Evolutionary conservation across 306 rosid genomes (phyloP), one percentile per base, ranked within the genome.

Genomic region (Argentina anserina): DNA sequence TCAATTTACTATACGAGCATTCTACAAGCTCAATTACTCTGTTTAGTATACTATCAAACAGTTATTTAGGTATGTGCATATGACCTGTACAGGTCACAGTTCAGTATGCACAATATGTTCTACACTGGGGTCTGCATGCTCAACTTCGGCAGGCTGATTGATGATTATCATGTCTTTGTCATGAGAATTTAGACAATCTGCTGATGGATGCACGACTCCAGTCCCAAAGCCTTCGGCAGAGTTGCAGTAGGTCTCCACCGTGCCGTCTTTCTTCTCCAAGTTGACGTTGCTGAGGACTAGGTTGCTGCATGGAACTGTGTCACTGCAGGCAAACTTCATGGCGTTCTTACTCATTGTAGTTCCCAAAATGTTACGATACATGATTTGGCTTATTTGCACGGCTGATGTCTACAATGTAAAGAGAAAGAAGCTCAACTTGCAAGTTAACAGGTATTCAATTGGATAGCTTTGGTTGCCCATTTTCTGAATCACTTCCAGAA

Each of bases 301-400:
- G 59, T 73, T 83, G 81, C 84, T 95, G 84, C 99, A 95, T 0
- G 99, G 99, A 68, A 79, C 84, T 28, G 87, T 55, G 84, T 95
- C 97, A 56, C 99, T 95, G 86, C 99, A 95, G 17, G 89, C 90
- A 62, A 95, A 91, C 69, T 83, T 86, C 80, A 95, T 95, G 62
- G 99, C 99, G 72, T 88, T 90, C 0, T 79, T 89, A 77, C 99
- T 95, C 65, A 9, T 88, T 37, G 99, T 90, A 0, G 96, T 90
- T 45, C 99, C 99, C 15, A 86, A 88, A 33, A 95, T 82, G 78
- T 95, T 86, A 75, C 76, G 82, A 47, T 91, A 95, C 78, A 95
- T 67, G 65, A 95, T 85, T 84, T 90, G 86, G 59, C 86, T 88
- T 81, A 95, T 80, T 69, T 87, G 81, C 83, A 95, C 85, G 0